phyloP scores from a whole-genome alignment of 768 basidiomycete genomes.

The Rhodotorula toruloides region DNA sequence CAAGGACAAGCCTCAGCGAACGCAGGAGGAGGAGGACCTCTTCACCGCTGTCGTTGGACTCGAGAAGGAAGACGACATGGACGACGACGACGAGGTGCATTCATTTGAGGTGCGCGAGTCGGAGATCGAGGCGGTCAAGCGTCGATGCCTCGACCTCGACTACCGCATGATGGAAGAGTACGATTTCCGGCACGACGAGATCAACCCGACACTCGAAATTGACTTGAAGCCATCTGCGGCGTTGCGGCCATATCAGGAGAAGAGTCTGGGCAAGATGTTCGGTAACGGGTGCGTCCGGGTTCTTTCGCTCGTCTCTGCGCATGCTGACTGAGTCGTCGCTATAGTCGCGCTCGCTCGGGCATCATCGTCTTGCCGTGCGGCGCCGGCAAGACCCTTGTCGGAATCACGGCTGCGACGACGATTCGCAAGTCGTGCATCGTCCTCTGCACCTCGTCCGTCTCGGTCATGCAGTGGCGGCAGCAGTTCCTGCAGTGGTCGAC shows the following conservation, averaged over 20 bases:
- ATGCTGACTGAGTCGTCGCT: too few relatives aligned
- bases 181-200: constrained; percentile 93
- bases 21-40: constrained; percentile 62
- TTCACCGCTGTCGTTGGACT: constrained; percentile 96
- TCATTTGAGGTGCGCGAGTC: constrained; percentile 92
- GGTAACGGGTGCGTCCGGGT: constrained; percentile 73
- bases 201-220: constrained; percentile 95
- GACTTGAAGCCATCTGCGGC: constrained; percentile 97
- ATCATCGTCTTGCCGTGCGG: constrained; percentile 98
- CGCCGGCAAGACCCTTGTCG: constrained; percentile 96
- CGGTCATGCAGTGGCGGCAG: constrained; percentile 96
- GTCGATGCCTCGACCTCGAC: constrained; percentile 91
- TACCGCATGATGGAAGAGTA: constrained; percentile 99
- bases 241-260: constrained; percentile 97
- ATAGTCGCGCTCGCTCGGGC: constrained; percentile 88
- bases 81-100: constrained; percentile 95
- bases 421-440: constrained; percentile 99
- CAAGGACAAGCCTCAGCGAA: constrained; percentile 26
- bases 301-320: not conserved
- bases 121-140: constrained; percentile 94
- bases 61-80: constrained; percentile 80
- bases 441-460: constrained; percentile 75
- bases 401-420: constrained; percentile 98
- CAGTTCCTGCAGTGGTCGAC: constrained; percentile 99
- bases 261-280: constrained; percentile 98